Evolutionary conservation across 176 grass and related monocot species (phyloP), one percentile per base, ranked within the genome.

Genomic region (Paspalum notatum): DNA sequence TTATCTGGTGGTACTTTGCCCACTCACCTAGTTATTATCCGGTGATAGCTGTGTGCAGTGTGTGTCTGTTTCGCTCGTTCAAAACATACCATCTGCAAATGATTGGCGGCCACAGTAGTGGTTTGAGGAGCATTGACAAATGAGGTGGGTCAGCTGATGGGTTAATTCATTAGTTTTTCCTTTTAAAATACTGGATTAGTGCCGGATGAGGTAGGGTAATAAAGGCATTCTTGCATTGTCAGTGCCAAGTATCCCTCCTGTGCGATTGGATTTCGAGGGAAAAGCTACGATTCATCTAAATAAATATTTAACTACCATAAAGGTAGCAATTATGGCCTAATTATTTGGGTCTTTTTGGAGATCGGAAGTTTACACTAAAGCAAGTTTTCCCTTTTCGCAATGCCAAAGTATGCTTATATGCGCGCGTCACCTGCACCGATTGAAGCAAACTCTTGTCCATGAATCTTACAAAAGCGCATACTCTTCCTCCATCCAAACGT

Each of bases 301-400:
- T 21, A 53, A 12, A 18, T 39, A 54, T 73, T 54, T 54, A 60
- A 70, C 52, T 70, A 21, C 7, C 39, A 46, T 70, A 59, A 81
- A 71, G 14, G 55, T 21, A 24, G 22, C 55, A 50, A 82, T 72
- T 49, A 72, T 82, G 56, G 17, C 12, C 54, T 62, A 27, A 24
- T 81, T 71, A 16, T 76, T 58, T 59, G 20, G 16, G 7, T 3
- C 8, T 18, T 5, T 70, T 81, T 46, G 24, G 0, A 18, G 9
- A 27, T 38, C 10, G n/a, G 4, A 60, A 20, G 53, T 12, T 71
- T 80, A 80, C 16, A 45, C 22, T 18, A 71, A 81, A 49, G 66
- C 20, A 9, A 15, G 11, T 47, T 71, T 37, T 32, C 10, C 46
- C 20, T 37, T 59, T 68, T 16, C 20, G 52, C 22, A 59, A 70